Evolutionary conservation across 768 basidiomycete genomes (phyloP).

Genomic region (Hypholoma fasciculare): DNA sequence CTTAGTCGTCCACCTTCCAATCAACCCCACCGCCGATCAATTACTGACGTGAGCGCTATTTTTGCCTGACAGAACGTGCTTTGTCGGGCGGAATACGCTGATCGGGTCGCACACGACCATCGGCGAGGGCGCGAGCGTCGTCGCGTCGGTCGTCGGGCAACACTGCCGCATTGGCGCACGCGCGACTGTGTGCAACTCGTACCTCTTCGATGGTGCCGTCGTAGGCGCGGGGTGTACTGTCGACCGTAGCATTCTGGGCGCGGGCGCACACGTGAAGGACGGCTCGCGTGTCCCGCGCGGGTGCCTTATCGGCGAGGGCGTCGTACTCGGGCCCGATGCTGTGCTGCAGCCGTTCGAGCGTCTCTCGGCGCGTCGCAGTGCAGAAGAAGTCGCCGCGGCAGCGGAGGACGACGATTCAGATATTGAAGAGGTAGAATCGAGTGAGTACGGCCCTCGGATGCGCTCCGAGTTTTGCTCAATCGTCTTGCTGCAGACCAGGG

Average conservation of each 20-base stretch:
- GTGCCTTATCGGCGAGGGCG: slow-evolving; percentile 80
- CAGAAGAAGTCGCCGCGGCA: slow-evolving; percentile 30
- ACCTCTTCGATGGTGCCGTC: slow-evolving; percentile 77
- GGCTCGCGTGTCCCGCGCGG: slow-evolving; percentile 69
- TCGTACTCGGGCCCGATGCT: slow-evolving; percentile 75
- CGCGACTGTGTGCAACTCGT: slow-evolving; percentile 70
- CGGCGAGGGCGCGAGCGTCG: slow-evolving; percentile 63
- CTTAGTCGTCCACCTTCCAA: too few species aligned
- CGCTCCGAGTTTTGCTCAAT: background rate
- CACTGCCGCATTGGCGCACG: slow-evolving; percentile 73
- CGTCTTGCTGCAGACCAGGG: slow-evolving; percentile 45
- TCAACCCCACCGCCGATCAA: background rate
- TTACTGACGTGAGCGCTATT: background rate
- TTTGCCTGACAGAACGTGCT: slow-evolving; percentile 60
- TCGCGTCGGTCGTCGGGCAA: slow-evolving; percentile 76
- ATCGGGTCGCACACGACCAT: slow-evolving; percentile 80
- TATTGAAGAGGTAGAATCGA: slow-evolving; percentile 64
- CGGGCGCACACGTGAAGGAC: slow-evolving; percentile 70
- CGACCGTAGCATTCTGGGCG: slow-evolving; percentile 79
- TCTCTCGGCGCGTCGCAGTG: slow-evolving; percentile 56
- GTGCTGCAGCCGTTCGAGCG: slow-evolving; percentile 68
- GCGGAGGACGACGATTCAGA: slow-evolving; percentile 56
- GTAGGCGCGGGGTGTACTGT: slow-evolving; percentile 75
- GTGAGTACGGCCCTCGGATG: slow-evolving; percentile 38
- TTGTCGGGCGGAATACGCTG: slow-evolving; percentile 77